phyloP scores from a whole-genome alignment of 768 basidiomycete genomes.

The Tulasnella sp. region DNA sequence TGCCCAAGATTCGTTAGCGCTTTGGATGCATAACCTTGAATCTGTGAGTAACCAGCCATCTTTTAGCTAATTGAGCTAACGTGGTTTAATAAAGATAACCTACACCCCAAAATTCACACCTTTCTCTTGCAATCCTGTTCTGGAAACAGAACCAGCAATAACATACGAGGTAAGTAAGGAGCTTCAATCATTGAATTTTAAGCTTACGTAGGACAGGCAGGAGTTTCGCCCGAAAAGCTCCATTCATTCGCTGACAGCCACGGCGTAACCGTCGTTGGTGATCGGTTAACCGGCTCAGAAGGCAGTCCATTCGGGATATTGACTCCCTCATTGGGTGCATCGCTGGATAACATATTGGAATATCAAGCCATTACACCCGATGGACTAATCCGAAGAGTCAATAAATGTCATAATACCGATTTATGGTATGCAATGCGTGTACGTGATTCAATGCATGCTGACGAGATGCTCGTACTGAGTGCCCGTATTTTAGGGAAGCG shows the following conservation, averaged over 20 bases:
- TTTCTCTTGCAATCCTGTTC: too few relatives aligned
- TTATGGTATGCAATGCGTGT: constrained; percentile 11
- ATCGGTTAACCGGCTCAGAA: background rate
- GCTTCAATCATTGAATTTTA: too few relatives aligned
- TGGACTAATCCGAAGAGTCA: background rate
- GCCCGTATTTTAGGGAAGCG: constrained; percentile 7
- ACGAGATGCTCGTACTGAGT: too few relatives aligned
- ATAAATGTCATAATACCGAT: constrained; percentile 1
- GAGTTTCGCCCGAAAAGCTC: background rate
- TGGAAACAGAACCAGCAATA: background rate
- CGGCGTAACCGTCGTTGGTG: constrained; percentile 11
- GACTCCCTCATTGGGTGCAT: constrained; percentile 7
- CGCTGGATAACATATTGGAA: constrained; percentile 7
- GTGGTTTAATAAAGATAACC: background rate
- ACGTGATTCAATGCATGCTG: too few relatives aligned
- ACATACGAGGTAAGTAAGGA: too few relatives aligned
- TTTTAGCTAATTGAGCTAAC: background rate
- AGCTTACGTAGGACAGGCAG: too few relatives aligned
- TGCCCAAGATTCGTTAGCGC: background rate
- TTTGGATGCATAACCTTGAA: background rate
- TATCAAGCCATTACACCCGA: constrained; percentile 6
- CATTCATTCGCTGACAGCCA: constrained; percentile 6
- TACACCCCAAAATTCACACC: constrained; percentile 4
- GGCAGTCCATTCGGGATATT: background rate
- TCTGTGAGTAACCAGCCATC: background rate